phyloP scores from a whole-genome alignment of 768 basidiomycete genomes.

The Coprinopsis cinerea region DNA sequence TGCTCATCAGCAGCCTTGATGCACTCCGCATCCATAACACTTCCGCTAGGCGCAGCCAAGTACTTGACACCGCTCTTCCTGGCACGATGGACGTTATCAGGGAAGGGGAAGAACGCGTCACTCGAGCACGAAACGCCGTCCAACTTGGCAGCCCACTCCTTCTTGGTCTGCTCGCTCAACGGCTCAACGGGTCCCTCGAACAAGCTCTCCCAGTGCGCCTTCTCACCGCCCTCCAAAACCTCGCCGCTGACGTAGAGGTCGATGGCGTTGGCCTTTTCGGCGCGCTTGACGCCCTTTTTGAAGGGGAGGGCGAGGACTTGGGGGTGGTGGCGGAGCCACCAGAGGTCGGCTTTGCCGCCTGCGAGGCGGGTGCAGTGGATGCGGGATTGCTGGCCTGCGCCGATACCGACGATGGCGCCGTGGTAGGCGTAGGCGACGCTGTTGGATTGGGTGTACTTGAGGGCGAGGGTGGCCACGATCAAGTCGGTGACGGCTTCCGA shows the following conservation, averaged over 20 bases:
- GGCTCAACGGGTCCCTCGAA: slow-evolving; percentile 70
- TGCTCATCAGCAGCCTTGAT: slow-evolving; percentile 96
- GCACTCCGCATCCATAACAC: slow-evolving; percentile 96
- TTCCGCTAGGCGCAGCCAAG: slow-evolving; percentile 87
- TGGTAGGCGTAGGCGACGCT: slow-evolving; percentile 92
- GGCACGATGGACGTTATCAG: slow-evolving; percentile 94
- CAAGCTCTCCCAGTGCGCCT: slow-evolving; percentile 82
- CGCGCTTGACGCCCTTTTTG: slow-evolving; percentile 96
- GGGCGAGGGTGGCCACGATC: slow-evolving; percentile 90
- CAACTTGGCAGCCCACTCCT: slow-evolving; percentile 66
- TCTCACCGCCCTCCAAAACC: slow-evolving; percentile 82
- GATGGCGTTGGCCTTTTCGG: slow-evolving; percentile 98
- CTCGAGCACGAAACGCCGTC: slow-evolving; percentile 89
- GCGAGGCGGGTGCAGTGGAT: slow-evolving; percentile 99
- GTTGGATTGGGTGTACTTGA: slow-evolving; percentile 99
- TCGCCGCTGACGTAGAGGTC: slow-evolving; percentile 94
- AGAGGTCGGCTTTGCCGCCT: slow-evolving; percentile 95
- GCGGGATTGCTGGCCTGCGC: slow-evolving; percentile 96
- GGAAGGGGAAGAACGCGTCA: slow-evolving; percentile 99
- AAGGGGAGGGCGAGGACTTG: slow-evolving; percentile 89
- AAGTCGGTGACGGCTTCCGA: slow-evolving; percentile 77
- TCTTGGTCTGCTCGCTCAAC: slow-evolving; percentile 64
- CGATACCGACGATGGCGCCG: slow-evolving; percentile 91
- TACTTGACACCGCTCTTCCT: slow-evolving; percentile 89
- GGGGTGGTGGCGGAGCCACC: slow-evolving; percentile 95